Evolutionary conservation across 1,139 yeast genomes (phyloP).

Genomic region (Candida sanyaensis): DNA sequence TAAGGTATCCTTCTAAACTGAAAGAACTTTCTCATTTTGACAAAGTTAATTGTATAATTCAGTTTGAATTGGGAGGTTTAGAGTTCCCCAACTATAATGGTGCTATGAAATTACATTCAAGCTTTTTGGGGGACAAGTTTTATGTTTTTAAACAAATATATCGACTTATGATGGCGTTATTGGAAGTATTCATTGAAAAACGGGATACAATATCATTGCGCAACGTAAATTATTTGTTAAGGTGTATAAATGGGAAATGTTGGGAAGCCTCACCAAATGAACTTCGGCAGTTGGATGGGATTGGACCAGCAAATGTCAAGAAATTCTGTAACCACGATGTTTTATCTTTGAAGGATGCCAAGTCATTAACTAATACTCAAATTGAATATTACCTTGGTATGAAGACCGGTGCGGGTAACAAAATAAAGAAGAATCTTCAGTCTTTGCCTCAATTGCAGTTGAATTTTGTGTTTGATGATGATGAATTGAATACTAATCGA

Average conservation of each 20-base stretch:
- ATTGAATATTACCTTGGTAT: conserved; percentile 41
- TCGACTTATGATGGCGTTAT: conserved; percentile 41
- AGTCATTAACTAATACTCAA: conserved; percentile 24
- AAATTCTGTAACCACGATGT: conserved; percentile 36
- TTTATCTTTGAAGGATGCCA: conserved; percentile 26
- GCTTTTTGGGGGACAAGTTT: conserved; percentile 43
- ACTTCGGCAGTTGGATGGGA: conserved; percentile 44
- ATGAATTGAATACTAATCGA: conserved; percentile 7
- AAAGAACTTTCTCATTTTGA: conserved; percentile 23
- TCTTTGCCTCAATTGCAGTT: conserved; percentile 27
- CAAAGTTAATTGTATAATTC: conserved; percentile 40
- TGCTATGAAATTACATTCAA: conserved; percentile 33
- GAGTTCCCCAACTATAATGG: conserved; percentile 45
- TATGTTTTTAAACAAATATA: conserved; percentile 38
- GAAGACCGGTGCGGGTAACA: conserved; percentile 38
- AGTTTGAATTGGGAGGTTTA: conserved; percentile 48
- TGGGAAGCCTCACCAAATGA: conserved; percentile 50
- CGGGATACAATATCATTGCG: conserved; percentile 40
- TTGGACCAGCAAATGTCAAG: conserved; percentile 40
- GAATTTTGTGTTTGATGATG: conserved; percentile 9
- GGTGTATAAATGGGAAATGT: conserved; percentile 42
- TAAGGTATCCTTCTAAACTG: conserved; percentile 30
- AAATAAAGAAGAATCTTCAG: conserved; percentile 24
- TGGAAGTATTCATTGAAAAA: conserved; percentile 42
- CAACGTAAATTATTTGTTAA: conserved; percentile 31